Conservation (phyloP, 495 filamentous ascomycete species). For the Lentithecium fluviatile region DNA sequence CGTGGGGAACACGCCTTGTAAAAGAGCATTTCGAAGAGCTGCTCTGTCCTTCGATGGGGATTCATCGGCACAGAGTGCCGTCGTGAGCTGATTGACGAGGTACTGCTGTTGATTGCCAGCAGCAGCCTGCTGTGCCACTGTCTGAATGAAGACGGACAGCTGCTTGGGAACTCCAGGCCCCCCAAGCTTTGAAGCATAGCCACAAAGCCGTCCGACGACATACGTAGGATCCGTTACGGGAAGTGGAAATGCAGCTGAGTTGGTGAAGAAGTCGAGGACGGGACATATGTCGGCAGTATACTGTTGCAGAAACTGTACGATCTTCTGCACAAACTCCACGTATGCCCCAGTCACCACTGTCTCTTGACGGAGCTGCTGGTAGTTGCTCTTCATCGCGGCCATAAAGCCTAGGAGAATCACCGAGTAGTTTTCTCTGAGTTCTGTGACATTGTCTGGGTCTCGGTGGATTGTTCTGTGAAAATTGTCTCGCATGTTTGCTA, state of each 20-base stretch:
- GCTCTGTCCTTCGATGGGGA: slow-evolving; percentile 45
- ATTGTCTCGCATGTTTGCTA: slow-evolving; percentile 62
- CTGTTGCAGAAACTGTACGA: slow-evolving; percentile 65
- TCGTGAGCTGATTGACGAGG: slow-evolving; percentile 57
- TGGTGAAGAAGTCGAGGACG: slow-evolving; percentile 67
- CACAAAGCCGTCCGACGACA: slow-evolving; percentile 64
- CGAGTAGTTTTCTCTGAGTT: slow-evolving; percentile 54
- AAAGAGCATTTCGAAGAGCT: slow-evolving; percentile 57
- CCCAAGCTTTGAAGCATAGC: slow-evolving; percentile 60
- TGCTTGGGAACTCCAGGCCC: slow-evolving; percentile 55
- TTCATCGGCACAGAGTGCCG: slow-evolving; percentile 58
- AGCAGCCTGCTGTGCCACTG: slow-evolving; percentile 62
- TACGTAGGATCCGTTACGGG: slow-evolving; percentile 66
- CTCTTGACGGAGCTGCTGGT: slow-evolving; percentile 57
- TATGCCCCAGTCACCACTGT: slow-evolving; percentile 54
- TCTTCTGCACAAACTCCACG: slow-evolving; percentile 63
- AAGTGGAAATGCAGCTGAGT: slow-evolving; percentile 63
- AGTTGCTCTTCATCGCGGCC: slow-evolving; percentile 67
- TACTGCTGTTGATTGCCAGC: slow-evolving; percentile 60
- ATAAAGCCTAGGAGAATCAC: slow-evolving; percentile 58
- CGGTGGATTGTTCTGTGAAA: slow-evolving; percentile 1
- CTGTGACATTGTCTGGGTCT: slow-evolving; percentile 39
- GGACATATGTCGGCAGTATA: slow-evolving; percentile 61
- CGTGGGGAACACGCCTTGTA: slow-evolving; percentile 62
- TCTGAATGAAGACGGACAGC: slow-evolving; percentile 62